Evolutionary conservation across 2,329 filamentous ascomycete species (phyloP), one percentile per base, ranked within the genome.

Genomic region (Didymella lethalis): DNA sequence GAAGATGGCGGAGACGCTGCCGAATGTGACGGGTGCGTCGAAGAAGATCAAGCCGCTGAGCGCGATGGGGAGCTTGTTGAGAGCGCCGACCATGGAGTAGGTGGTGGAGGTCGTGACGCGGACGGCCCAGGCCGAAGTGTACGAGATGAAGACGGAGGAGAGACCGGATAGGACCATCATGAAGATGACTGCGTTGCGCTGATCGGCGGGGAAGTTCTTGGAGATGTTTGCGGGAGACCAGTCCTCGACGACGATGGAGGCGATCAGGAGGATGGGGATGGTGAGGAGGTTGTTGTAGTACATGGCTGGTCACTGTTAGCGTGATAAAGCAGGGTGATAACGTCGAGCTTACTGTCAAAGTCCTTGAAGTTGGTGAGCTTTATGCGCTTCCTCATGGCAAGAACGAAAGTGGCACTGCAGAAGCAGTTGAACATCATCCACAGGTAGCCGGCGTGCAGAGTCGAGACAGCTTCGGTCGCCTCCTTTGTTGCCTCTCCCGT

Each of bases 351-450:
- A 97, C 94, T 97, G 79, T 99, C 95, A 84, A 96, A 98, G 78
- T 98, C 95, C 85, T 97, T 97, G 82, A 99, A 98, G 84, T 97
- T 97, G 83, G 96, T 97, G 81, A 96, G 88, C 89, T 98, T 98
- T 78, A 99, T 98, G 66, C 96, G 90, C 85, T 98, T 98, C 77
- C 95, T 90, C 94, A 97, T 98, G 68, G 90, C 87, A 64, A 99
- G 81, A 46, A 98, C 84, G 72, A 96, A 98, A 23, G 91, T 87
- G 1, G 95, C 92, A 28, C 91, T 94, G 84, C 93, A 97, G 77
- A 98, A 87, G 72, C 97, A 97, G 79, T 99, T 99, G 80, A 97
- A 83, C 70, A 92, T 84, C 93, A 99, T 98, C 95, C 95, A 99
- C 61, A 96, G 87, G 76, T 99, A 99, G 44, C 95, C 95, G 28